Evolutionary conservation across 108 stramenopile genomes (phyloP).

Genomic region (Thalassiosira profunda): DNA sequence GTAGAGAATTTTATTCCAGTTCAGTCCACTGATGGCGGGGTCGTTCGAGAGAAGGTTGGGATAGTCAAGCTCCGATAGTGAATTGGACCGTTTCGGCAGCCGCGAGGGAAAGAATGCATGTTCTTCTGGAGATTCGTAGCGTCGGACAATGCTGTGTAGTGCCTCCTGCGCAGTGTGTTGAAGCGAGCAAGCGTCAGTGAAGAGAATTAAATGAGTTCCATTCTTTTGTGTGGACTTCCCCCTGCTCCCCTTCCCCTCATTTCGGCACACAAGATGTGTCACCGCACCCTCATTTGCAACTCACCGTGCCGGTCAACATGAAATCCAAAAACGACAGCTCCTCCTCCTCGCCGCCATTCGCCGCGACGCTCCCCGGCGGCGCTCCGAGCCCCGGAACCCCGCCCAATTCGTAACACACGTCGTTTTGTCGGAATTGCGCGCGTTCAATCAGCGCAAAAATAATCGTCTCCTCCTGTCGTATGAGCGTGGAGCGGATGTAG

Average conservation of each 20-base stretch:
- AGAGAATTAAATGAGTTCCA: not conserved
- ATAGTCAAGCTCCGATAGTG: conserved; percentile 85
- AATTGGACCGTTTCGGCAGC: conserved; percentile 72
- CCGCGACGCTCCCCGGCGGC: too few relatives aligned
- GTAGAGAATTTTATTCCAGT: conserved; percentile 92
- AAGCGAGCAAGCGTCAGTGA: too few relatives aligned
- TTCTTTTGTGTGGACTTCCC: not conserved
- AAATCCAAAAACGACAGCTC: conserved; percentile 91
- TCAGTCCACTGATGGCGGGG: conserved; percentile 72
- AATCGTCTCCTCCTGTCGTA: conserved; percentile 98
- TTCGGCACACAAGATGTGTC: too few relatives aligned
- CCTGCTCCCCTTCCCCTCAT: too few relatives aligned
- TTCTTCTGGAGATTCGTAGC: conserved; percentile 99
- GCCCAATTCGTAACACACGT: conserved; percentile 81
- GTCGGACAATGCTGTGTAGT: conserved; percentile 92
- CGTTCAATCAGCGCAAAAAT: conserved; percentile 99
- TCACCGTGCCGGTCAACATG: conserved; percentile 93
- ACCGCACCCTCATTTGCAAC: not conserved
- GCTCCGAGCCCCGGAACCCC: conserved; percentile 66
- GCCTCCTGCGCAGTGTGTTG: conserved; percentile 64
- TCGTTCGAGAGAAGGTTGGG: conserved; percentile 73
- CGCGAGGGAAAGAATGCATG: conserved; percentile 94
- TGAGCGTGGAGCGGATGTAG: conserved; percentile 85
- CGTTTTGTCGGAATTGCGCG: conserved; percentile 94
- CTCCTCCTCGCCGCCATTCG: too few relatives aligned